Evolutionary conservation across 495 filamentous ascomycete genomes (phyloP).

Genomic region (Hypomontagnella monticulosa): DNA sequence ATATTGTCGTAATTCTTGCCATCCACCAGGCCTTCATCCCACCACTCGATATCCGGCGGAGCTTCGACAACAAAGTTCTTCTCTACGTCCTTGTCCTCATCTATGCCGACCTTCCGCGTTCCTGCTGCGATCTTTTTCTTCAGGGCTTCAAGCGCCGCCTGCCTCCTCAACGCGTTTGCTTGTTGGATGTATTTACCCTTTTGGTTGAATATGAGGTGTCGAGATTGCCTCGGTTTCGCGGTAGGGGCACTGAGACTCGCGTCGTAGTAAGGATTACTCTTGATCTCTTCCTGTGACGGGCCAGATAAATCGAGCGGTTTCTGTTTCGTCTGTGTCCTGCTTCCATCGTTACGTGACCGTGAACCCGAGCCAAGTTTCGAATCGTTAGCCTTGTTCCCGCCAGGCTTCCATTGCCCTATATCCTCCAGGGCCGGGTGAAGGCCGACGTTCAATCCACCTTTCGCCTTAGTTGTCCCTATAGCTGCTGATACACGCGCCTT

Average conservation of each 20-base stretch:
- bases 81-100: constrained; percentile 89
- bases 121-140: constrained; percentile 90
- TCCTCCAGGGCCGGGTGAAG: constrained; percentile 91
- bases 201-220: constrained; percentile 88
- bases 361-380: constrained; percentile 41
- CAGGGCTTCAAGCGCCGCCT: constrained; percentile 90
- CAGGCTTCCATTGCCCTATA: constrained; percentile 68
- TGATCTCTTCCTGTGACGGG: constrained; percentile 66
- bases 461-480: constrained; percentile 66
- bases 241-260: constrained; percentile 70
- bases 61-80: constrained; percentile 86
- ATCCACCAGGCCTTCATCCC: constrained; percentile 88
- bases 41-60: constrained; percentile 95
- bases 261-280: constrained; percentile 88
- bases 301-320: constrained; percentile 69
- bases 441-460: constrained; percentile 86
- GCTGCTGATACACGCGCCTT: constrained; percentile 85
- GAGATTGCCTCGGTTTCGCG: constrained; percentile 70
- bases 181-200: constrained; percentile 98
- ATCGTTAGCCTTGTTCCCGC: constrained; percentile 39
- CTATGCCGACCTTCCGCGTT: constrained; percentile 84
- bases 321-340: constrained; percentile 27
- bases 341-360: constrained; percentile 31
- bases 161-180: constrained; percentile 84
- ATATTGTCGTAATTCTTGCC: constrained; percentile 77